These are phyloP conservation scores for Solanum chmielewskii DNA, from an alignment of 257 asterid species.

Conservation along the genomic window DNA sequence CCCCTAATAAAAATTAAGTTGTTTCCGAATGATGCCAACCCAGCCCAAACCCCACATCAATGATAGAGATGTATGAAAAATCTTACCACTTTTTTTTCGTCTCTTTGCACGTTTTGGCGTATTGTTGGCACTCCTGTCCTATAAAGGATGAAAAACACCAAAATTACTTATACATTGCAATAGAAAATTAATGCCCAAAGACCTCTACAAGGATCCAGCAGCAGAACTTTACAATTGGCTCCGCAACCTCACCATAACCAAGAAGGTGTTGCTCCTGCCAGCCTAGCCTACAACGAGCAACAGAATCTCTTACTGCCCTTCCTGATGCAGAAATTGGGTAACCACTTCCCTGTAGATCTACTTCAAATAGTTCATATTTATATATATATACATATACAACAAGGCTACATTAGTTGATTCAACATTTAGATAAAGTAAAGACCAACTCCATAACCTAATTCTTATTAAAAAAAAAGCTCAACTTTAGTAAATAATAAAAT, in stretches of 20 bases:
- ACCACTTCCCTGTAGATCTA: too few relatives aligned
- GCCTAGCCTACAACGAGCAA: conserved; percentile 21
- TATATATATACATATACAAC: too few relatives aligned
- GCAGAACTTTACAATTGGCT: conserved; percentile 39
- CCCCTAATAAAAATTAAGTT: neutral
- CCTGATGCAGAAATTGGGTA: too few relatives aligned
- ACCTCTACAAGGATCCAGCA: neutral
- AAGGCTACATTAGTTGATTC: neutral
- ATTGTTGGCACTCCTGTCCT: conserved; percentile 55
- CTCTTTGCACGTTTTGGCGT: conserved; percentile 63
- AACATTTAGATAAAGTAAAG: neutral
- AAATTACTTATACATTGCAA: neutral
- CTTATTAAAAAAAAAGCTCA: neutral
- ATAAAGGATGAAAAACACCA: conserved; percentile 1
- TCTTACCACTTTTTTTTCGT: conserved; percentile 61
- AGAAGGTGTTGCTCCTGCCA: conserved; percentile 70
- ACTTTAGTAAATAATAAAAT: too few relatives aligned
- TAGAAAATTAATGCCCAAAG: neutral
- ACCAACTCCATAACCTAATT: neutral
- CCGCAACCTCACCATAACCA: conserved; percentile 45
- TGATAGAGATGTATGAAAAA: neutral
- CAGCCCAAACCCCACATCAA: neutral
- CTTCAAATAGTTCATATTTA: too few relatives aligned
- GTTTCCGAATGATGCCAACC: neutral
- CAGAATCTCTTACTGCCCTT: too few relatives aligned